Evolutionary conservation across 805 yeast species (phyloP).

Genomic region (Starmerella lactis-condensi): DNA sequence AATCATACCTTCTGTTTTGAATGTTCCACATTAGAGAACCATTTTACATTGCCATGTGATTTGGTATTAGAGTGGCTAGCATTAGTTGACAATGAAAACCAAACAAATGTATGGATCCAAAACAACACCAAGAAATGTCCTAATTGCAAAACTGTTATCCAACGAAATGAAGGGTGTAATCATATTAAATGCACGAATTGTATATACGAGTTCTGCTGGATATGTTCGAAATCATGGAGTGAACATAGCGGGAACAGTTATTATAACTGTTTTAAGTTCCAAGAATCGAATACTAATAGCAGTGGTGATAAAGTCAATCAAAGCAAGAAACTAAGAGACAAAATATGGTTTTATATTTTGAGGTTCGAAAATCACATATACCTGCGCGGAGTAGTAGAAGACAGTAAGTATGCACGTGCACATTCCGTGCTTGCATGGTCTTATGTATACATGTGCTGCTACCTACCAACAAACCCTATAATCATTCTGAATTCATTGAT

Average conservation of each 20-base stretch:
- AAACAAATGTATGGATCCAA: constrained; percentile 70
- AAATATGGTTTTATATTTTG: constrained; percentile 2
- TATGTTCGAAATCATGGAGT: constrained; percentile 62
- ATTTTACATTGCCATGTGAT: constrained; percentile 67
- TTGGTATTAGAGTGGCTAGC: constrained; percentile 52
- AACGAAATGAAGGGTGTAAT: constrained; percentile 92
- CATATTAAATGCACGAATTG: constrained; percentile 85
- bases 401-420: constrained; percentile 29
- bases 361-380: constrained; percentile 8
- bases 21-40: constrained; percentile 52
- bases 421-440: constrained; percentile 79
- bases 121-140: constrained; percentile 79
- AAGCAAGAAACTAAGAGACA: too few relatives aligned
- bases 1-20: constrained; percentile 60
- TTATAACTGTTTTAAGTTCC: constrained; percentile 40
- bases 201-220: constrained; percentile 75
- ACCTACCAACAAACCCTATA: constrained; percentile 33
- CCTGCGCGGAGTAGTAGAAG: constrained; percentile 3
- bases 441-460: constrained; percentile 58
- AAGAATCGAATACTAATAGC: constrained; percentile 1
- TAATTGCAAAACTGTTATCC: constrained; percentile 58
- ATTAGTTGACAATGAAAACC: constrained; percentile 72
- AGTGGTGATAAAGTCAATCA: not conserved
- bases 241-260: constrained; percentile 38
- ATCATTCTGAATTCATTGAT: constrained; percentile 56